These are phyloP conservation scores for sunflower (Helianthus annuus) DNA, from an alignment of 129 eudicot genomes.

Conservation along the genomic window HanXRQr2.0-SUNRISE NC_035443.2:163214341-163214840, in stretches of 20 bases:
- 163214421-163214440: conserved; percentile 95
- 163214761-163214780: conserved; percentile 74
- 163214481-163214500: conserved; percentile 78
- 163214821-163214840: conserved; percentile 73
- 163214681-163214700: conserved; percentile 90
- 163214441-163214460: conserved; percentile 86
- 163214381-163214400: conserved; percentile 97
- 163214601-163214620: conserved; percentile 87
- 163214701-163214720: conserved; percentile 69
- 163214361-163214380: conserved; percentile 90
- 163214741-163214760: conserved; percentile 83
- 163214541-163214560: neutral
- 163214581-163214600: conserved; percentile 14
- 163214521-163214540: conserved; percentile 59
- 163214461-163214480: conserved; percentile 85
- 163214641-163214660: conserved; percentile 89
- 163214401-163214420: conserved; percentile 85
- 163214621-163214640: conserved; percentile 97
- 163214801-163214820: conserved; percentile 69
- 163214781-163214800: conserved; percentile 72
- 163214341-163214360: conserved; percentile 90
- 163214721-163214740: conserved; percentile 82
- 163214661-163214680: conserved; percentile 94
- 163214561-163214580: conserved; percentile 9
- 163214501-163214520: conserved; percentile 91